These are phyloP conservation scores for Pestalotiopsis sp. DNA, from an alignment of 2,329 filamentous ascomycete genomes.

Conservation along the genomic window DNA sequence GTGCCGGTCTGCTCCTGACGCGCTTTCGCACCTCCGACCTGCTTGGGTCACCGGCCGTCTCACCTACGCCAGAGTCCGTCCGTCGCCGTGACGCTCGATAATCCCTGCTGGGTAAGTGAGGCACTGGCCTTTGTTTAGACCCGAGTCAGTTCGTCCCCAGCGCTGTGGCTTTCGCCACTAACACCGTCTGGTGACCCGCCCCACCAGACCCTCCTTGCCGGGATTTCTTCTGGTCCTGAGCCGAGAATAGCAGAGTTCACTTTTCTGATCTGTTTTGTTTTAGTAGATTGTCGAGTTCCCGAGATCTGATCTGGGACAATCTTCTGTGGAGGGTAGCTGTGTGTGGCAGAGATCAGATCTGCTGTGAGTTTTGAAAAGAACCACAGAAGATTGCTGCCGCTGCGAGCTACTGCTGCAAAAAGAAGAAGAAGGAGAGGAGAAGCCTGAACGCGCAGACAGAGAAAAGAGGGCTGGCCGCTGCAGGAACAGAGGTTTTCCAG, in stretches of 20 bases:
- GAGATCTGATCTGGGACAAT: constrained; percentile 7
- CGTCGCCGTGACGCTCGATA: constrained; percentile 6
- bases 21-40: not conserved
- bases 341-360: not conserved
- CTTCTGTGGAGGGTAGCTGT: constrained; percentile 2
- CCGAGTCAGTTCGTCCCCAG: constrained; percentile 28
- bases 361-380: not conserved
- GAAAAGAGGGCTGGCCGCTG: constrained; percentile 7
- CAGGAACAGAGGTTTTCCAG: constrained; percentile 10
- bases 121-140: constrained; percentile 23
- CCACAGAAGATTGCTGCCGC: not conserved
- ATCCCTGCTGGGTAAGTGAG: constrained; percentile 13
- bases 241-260: constrained; percentile 22
- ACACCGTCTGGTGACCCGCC: constrained; percentile 32
- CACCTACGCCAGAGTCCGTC: constrained; percentile 5
- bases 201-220: constrained; percentile 27
- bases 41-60: constrained; percentile 12
- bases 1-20: not conserved
- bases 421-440: not conserved
- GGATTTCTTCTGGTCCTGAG: constrained; percentile 28
- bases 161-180: constrained; percentile 33
- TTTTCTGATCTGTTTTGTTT: constrained; percentile 22
- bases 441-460: not conserved
- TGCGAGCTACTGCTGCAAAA: not conserved
- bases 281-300: not conserved